These are phyloP conservation scores for Nakazawaea anatomiae DNA, from an alignment of 805 yeast species.

Conservation along the genomic window DNA sequence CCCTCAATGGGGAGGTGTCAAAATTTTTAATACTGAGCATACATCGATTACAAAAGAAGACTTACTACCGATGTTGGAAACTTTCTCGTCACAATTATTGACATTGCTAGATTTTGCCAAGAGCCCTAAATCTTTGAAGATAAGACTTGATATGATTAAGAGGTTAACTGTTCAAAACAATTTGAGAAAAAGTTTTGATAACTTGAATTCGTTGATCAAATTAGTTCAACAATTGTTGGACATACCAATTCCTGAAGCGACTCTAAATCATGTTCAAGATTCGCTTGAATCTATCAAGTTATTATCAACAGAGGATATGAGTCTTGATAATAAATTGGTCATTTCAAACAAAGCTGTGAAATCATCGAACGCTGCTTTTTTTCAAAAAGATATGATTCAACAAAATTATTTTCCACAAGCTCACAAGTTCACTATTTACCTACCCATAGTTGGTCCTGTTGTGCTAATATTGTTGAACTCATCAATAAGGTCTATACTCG, in stretches of 20 bases:
- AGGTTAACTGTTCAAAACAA: constrained; percentile 56
- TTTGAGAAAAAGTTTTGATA: constrained; percentile 56
- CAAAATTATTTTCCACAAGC: constrained; percentile 94
- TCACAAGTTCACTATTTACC: constrained; percentile 89
- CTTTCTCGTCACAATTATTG: constrained; percentile 71
- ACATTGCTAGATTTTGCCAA: constrained; percentile 65
- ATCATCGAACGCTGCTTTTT: constrained; percentile 72
- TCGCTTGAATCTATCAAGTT: constrained; percentile 38
- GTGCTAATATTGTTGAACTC: constrained; percentile 57
- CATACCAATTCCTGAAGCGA: constrained; percentile 78
- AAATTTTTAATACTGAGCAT: constrained; percentile 36
- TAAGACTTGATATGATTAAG: constrained; percentile 60
- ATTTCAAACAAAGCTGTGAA: constrained; percentile 36
- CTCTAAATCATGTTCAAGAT: constrained; percentile 47
- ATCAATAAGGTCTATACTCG: constrained; percentile 38
- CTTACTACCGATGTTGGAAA: constrained; percentile 53
- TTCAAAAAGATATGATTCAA: constrained; percentile 92
- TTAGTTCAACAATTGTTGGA: constrained; percentile 63
- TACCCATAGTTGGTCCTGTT: constrained; percentile 87
- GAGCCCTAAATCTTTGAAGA: constrained; percentile 41
- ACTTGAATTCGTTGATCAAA: constrained; percentile 65
- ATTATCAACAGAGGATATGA: constrained; percentile 27
- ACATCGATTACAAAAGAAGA: constrained; percentile 34
- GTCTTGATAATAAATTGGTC: constrained; percentile 25
- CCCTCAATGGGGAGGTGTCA: constrained; percentile 89